These are phyloP conservation scores for Hypoxylon cercidicola DNA, from an alignment of 495 filamentous ascomycete genomes.

Conservation along the genomic window DNA sequence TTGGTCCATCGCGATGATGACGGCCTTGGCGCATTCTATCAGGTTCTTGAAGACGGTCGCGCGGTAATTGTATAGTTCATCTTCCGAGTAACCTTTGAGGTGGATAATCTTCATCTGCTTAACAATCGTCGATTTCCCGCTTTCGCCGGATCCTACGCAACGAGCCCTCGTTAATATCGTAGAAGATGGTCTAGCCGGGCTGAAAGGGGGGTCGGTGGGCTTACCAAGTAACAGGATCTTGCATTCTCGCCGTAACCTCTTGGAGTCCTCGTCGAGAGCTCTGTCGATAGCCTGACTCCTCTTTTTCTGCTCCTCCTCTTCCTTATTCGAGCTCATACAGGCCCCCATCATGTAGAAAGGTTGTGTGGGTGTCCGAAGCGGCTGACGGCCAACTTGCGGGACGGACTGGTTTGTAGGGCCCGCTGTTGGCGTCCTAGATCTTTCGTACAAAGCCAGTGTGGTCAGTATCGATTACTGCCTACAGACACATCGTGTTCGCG, in stretches of 20 bases:
- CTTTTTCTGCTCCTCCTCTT: conserved; percentile 90
- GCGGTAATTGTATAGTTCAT: conserved; percentile 91
- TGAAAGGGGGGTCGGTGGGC: conserved; percentile 37
- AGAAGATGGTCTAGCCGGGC: not conserved
- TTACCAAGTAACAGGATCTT: conserved; percentile 95
- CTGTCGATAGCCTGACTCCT: conserved; percentile 92
- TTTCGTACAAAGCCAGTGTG: conserved; percentile 9
- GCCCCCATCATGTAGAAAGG: conserved; percentile 75
- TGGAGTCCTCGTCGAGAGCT: conserved; percentile 90
- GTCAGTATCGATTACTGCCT: conserved; percentile 4
- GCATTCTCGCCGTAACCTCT: conserved; percentile 92
- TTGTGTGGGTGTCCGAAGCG: conserved; percentile 9
- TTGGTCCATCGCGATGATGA: conserved; percentile 88
- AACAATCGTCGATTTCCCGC: conserved; percentile 98
- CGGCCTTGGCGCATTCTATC: conserved; percentile 91
- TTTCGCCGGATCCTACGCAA: conserved; percentile 88
- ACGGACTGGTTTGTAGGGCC: not conserved
- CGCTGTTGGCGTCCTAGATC: not conserved
- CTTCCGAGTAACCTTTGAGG: conserved; percentile 92
- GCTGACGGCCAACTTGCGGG: conserved; percentile 11
- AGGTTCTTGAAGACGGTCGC: conserved; percentile 98
- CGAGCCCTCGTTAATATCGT: conserved; percentile 15
- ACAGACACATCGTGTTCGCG: conserved; percentile 28
- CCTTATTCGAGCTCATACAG: conserved; percentile 85
- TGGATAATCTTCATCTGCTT: conserved; percentile 99